Evolutionary conservation across 768 basidiomycete genomes (phyloP).

Genomic region (Leccinum imitatum): DNA sequence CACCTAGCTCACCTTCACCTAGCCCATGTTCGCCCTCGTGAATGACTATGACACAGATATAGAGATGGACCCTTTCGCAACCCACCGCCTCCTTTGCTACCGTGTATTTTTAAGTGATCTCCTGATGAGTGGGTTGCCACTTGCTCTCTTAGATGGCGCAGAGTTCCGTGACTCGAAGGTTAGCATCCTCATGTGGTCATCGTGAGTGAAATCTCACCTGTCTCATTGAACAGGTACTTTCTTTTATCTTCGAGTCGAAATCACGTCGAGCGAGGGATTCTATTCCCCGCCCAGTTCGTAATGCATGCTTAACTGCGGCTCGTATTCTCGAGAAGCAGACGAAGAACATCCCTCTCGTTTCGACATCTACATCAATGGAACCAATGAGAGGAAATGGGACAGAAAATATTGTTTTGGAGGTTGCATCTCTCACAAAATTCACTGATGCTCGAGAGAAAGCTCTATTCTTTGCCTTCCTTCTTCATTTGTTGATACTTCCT

Average conservation of each 20-base stretch:
- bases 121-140: slow-evolving; percentile 47
- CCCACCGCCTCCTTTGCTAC: slow-evolving; percentile 43
- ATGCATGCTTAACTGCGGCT: slow-evolving; percentile 9
- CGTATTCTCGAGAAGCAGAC: slow-evolving; percentile 9
- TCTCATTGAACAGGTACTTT: slow-evolving; percentile 44
- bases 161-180: slow-evolving; percentile 69
- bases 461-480: slow-evolving; percentile 38
- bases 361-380: neutral
- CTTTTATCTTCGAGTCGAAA: slow-evolving; percentile 55
- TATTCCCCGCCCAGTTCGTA: slow-evolving; percentile 10
- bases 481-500: slow-evolving; percentile 41
- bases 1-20: slow-evolving; percentile 12
- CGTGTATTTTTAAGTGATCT: slow-evolving; percentile 50
- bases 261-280: slow-evolving; percentile 20
- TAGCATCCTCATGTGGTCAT: neutral
- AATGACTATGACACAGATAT: slow-evolving; percentile 48
- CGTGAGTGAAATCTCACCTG: neutral
- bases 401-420: slow-evolving; percentile 9
- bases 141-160: slow-evolving; percentile 51
- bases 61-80: slow-evolving; percentile 8
- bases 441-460: slow-evolving; percentile 7
- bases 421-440: slow-evolving; percentile 11
- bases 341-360: neutral
- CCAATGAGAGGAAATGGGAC: neutral
- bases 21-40: slow-evolving; percentile 70